phyloP scores from a whole-genome alignment of 306 rosid genomes.

The Styphnolobium japonicum region DNA sequence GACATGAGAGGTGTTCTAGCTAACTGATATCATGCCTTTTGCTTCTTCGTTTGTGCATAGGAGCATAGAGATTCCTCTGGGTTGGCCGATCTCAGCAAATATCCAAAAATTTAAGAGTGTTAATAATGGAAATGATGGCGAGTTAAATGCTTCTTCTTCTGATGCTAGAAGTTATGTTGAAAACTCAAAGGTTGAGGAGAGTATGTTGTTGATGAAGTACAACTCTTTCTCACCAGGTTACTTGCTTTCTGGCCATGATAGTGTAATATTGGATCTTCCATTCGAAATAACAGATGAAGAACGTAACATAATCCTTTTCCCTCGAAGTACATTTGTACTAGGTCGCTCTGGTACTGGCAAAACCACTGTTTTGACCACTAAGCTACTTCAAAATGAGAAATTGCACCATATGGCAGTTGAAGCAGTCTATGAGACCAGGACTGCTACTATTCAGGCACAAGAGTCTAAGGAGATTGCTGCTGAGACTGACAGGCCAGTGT shows the following conservation, averaged over 20 bases:
- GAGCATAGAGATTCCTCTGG: slow-evolving; percentile 44
- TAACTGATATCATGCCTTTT: background rate
- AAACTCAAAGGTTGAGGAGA: slow-evolving; percentile 57
- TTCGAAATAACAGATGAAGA: slow-evolving; percentile 57
- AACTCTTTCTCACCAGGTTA: slow-evolving; percentile 45
- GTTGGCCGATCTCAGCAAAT: slow-evolving; percentile 40
- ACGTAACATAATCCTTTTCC: slow-evolving; percentile 38
- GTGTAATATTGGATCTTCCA: slow-evolving; percentile 53
- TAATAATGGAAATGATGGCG: slow-evolving; percentile 2
- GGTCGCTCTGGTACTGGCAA: slow-evolving; percentile 85
- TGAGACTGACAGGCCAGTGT: slow-evolving; percentile 15
- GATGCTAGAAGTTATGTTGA: slow-evolving; percentile 41
- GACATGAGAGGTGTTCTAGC: background rate
- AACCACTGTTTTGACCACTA: slow-evolving; percentile 66
- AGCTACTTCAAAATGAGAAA: slow-evolving; percentile 54
- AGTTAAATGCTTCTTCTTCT: background rate
- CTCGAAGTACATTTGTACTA: slow-evolving; percentile 51
- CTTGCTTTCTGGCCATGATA: slow-evolving; percentile 37
- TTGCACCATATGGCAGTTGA: slow-evolving; percentile 34
- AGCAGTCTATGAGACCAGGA: background rate
- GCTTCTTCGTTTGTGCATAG: slow-evolving; percentile 17
- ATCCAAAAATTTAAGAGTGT: slow-evolving; percentile 30
- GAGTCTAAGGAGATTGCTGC: background rate
- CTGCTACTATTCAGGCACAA: background rate
- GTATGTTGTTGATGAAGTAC: slow-evolving; percentile 66